Evolutionary conservation across 2,329 filamentous ascomycete genomes (phyloP).

Genomic region (Lachnellula occidentalis): DNA sequence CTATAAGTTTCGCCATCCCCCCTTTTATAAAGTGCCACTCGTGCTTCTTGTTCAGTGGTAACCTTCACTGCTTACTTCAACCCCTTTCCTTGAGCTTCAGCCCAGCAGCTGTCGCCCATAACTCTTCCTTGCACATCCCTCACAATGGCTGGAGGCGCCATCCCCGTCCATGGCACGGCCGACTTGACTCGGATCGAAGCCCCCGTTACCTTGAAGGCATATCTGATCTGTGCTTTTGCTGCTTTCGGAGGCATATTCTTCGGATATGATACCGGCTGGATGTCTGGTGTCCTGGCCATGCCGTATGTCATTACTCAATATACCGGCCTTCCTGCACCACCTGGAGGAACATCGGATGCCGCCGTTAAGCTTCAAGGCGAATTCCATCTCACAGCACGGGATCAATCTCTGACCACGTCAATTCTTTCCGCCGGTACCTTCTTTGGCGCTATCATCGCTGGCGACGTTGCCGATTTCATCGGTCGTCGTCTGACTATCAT

Average conservation of each 20-base stretch:
- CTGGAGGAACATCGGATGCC: constrained; percentile 8
- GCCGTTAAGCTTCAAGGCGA: constrained; percentile 19
- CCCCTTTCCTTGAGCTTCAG: too few species aligned
- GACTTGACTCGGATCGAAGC: constrained; percentile 66
- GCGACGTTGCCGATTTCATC: constrained; percentile 63
- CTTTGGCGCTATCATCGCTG: constrained; percentile 72
- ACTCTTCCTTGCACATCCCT: too few species aligned
- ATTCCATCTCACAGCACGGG: constrained; percentile 36
- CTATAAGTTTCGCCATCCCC: too few species aligned
- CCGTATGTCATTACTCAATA: constrained; percentile 35
- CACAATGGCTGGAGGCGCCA: constrained; percentile 2
- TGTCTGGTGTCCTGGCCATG: constrained; percentile 52
- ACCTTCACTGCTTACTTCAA: too few species aligned
- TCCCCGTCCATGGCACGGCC: constrained; percentile 32
- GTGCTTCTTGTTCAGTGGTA: too few species aligned
- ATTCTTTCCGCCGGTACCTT: constrained; percentile 74
- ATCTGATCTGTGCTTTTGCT: constrained; percentile 64
- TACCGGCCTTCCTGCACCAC: constrained; percentile 19
- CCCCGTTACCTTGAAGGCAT: constrained; percentile 55
- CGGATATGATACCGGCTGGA: constrained; percentile 74
- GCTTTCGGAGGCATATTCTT: constrained; percentile 54
- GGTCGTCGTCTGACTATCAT: neutral
- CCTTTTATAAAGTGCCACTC: too few species aligned
- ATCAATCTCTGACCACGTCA: constrained; percentile 29
- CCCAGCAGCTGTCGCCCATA: too few species aligned